Evolutionary conservation across 805 yeast genomes (phyloP).

Genomic region (Barnettozyma californica): DNA sequence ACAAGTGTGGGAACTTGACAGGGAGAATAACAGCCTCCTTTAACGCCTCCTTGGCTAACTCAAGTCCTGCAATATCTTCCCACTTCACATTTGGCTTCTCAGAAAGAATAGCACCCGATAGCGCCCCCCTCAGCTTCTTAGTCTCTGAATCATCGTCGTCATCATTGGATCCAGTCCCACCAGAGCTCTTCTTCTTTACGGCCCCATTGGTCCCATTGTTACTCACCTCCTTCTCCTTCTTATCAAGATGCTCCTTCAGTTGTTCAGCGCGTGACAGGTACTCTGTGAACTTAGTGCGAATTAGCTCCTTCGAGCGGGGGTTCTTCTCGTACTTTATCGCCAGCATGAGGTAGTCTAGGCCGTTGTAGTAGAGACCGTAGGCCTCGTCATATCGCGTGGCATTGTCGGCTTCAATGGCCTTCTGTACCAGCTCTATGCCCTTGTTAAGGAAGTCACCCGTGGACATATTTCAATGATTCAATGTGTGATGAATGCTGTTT

Average conservation of each 20-base stretch:
- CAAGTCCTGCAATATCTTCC: constrained; percentile 96
- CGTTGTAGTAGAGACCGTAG: constrained; percentile 85
- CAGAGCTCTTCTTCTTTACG: constrained; percentile 47
- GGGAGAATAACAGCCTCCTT: constrained; percentile 97
- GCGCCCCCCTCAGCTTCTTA: constrained; percentile 83
- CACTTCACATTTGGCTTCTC: constrained; percentile 92
- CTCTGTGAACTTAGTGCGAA: constrained; percentile 84
- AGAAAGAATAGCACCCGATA: constrained; percentile 84
- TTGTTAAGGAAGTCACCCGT: constrained; percentile 79
- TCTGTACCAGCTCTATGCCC: constrained; percentile 92
- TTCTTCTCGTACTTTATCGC: constrained; percentile 95
- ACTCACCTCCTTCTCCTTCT: constrained; percentile 35
- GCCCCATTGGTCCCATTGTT: constrained; percentile 37
- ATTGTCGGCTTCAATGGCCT: constrained; percentile 91
- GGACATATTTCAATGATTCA: constrained; percentile 26
- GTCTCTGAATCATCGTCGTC: constrained; percentile 76
- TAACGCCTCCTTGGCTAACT: constrained; percentile 90
- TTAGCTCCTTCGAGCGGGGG: constrained; percentile 80
- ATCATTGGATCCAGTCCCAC: constrained; percentile 39
- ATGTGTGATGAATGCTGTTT: not conserved
- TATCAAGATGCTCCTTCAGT: constrained; percentile 81
- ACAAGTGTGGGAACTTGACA: constrained; percentile 91
- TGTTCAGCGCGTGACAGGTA: constrained; percentile 92
- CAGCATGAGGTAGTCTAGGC: constrained; percentile 89
- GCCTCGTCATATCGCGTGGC: constrained; percentile 91